Base-by-base conservation (phyloP, 2,329 filamentous ascomycete genomes). In the Talaromyces marneffei region DNA sequence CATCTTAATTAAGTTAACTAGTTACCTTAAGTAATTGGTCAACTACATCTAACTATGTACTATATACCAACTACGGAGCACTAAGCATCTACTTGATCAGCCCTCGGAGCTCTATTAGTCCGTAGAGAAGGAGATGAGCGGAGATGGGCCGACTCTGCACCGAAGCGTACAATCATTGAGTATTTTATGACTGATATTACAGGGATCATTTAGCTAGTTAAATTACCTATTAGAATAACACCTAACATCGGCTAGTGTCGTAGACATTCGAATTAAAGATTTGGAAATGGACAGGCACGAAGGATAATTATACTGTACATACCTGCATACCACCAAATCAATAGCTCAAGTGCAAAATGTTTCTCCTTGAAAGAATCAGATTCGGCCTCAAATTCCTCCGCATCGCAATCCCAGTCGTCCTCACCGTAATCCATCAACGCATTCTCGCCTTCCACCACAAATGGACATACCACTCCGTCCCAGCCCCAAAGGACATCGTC, bases 401-500 rank as follows among this genome's bases (percentile, higher is more conserved):
- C n/a, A 5, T 53, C 20, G 31, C 39, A 16, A 9, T 39, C 20
- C 57, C 57, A 40, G 29, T 54, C 10, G 3, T 31, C 20, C n/a
- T 59, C 8, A 25, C 16, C 9, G 16, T 59, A 18, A 23, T 53
- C 18, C n/a, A 14, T 1, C 46, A 31, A 33, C 57, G 57, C n/a
- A 27, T 59, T 27, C 23, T 27, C 23, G 57, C 57, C 9, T 4
- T 53, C 5, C 2, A 18, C 2, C 57, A 59, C 18, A 25, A n/a
- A 27, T 59, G 46, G 57, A 44, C 46, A 18, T 59, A 44, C 57
- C 46, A 37, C 23, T 6, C 57, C 5, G 57, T 59, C 12, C 35
- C 46, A 18, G 12, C 2, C 8, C 57, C 57, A 25, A 59, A 59
- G 7, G 48, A 59, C 10, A 59, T 54, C 18, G 12, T 59, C n/a